These are phyloP conservation scores for Blastomyces gilchristii DNA, from an alignment of 2,329 filamentous ascomycete species.

Conservation along the genomic window DNA sequence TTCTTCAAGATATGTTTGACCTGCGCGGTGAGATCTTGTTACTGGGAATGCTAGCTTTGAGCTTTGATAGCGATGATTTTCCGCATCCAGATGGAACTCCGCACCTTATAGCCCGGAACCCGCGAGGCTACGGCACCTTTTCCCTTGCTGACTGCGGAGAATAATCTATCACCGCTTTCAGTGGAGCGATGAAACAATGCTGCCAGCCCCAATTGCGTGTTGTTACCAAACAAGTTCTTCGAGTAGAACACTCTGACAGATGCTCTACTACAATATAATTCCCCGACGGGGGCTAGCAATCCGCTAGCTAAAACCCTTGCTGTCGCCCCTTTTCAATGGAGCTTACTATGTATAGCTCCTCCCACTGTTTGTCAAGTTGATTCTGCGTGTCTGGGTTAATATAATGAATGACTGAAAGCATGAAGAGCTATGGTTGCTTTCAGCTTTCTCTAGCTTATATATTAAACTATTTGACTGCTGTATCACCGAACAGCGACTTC, in stretches of 20 bases:
- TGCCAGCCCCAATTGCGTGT: too few species aligned
- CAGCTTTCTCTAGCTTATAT: not conserved
- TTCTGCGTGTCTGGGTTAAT: not conserved
- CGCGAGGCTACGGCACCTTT: not conserved
- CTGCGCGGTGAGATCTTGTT: too few species aligned
- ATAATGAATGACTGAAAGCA: not conserved
- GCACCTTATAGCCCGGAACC: not conserved
- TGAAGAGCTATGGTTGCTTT: not conserved
- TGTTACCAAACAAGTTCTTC: too few species aligned
- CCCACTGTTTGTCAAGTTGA: not conserved
- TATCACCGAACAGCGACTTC: too few species aligned
- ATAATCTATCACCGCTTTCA: too few species aligned
- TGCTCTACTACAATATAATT: too few species aligned
- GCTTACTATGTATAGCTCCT: not conserved
- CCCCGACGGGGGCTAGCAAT: too few species aligned
- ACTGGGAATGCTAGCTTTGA: too few species aligned
- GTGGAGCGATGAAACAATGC: not conserved
- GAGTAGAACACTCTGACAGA: too few species aligned
- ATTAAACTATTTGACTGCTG: not conserved
- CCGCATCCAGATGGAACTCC: too few species aligned
- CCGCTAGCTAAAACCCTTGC: too few species aligned
- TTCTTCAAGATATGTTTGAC: not conserved
- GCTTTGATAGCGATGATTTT: not conserved
- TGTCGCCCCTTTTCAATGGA: too few species aligned
- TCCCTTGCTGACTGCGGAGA: not conserved